These are phyloP conservation scores for Lentinula boryana DNA, from an alignment of 768 basidiomycete species.

Conservation along the genomic window DNA sequence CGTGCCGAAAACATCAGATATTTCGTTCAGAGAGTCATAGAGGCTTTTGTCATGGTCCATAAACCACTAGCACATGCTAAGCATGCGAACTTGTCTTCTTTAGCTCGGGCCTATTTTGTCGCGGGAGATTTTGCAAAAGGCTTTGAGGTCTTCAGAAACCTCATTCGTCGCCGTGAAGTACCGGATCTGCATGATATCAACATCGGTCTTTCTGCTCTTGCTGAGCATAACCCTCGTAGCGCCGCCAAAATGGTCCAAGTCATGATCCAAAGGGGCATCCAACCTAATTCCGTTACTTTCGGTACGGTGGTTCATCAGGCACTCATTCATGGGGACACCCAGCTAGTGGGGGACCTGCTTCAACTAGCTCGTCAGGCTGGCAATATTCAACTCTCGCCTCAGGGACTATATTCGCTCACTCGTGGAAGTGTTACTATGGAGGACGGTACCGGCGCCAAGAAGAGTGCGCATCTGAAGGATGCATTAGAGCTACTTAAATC, in stretches of 20 bases:
- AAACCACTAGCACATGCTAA: constrained; percentile 39
- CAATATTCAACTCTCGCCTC: constrained; percentile 32
- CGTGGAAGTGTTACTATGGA: constrained; percentile 28
- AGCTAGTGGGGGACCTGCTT: constrained; percentile 39
- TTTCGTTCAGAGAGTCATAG: constrained; percentile 4
- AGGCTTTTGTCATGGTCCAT: constrained; percentile 36
- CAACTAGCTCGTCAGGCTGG: constrained; percentile 29
- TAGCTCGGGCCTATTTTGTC: constrained; percentile 59
- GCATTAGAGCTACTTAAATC: constrained; percentile 37
- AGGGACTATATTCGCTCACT: constrained; percentile 44
- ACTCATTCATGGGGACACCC: constrained; percentile 33
- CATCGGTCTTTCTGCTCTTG: constrained; percentile 50
- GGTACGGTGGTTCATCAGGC: constrained; percentile 62
- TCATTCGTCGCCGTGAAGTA: constrained; percentile 42
- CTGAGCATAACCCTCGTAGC: constrained; percentile 37
- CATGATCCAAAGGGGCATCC: constrained; percentile 43
- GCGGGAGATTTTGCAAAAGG: constrained; percentile 43
- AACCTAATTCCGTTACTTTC: constrained; percentile 49
- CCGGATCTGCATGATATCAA: constrained; percentile 65
- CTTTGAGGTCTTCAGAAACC: constrained; percentile 36
- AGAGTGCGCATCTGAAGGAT: constrained; percentile 27
- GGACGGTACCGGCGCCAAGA: background rate
- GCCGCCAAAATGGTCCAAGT: constrained; percentile 43
- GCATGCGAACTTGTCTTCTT: constrained; percentile 49
- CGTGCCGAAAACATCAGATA: background rate